Evolutionary conservation across 2,329 filamentous ascomycete species (phyloP).

Genomic region (Colletotrichum graminicola): DNA sequence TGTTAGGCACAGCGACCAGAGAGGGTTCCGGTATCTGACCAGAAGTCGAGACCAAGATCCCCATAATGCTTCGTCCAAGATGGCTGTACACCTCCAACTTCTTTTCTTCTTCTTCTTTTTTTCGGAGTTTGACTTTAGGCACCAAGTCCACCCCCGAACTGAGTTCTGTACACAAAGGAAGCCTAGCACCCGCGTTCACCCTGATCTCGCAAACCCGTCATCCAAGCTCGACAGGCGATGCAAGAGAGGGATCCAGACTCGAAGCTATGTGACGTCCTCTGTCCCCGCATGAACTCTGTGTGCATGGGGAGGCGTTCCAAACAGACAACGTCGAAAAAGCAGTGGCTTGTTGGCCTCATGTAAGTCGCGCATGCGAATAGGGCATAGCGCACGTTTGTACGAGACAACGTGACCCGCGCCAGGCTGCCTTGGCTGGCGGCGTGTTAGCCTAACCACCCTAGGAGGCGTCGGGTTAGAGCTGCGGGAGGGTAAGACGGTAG

Average conservation of each 20-base stretch:
- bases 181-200: background rate
- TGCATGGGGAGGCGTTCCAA: background rate
- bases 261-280: conserved; percentile 1
- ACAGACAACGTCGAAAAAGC: conserved; percentile 5
- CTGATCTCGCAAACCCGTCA: background rate
- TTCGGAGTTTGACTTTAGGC: background rate
- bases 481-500: background rate
- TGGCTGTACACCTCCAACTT: background rate
- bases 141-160: too few relatives aligned
- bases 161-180: background rate
- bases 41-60: background rate
- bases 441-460: conserved; percentile 32
- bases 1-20: too few relatives aligned
- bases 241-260: background rate
- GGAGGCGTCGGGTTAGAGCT: conserved; percentile 12
- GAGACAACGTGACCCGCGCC: background rate
- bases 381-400: background rate
- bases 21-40: background rate
- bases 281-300: background rate
- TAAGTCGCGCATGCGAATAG: conserved; percentile 13
- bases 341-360: background rate
- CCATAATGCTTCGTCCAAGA: background rate
- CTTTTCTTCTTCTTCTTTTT: too few relatives aligned
- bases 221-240: background rate
- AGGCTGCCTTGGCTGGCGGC: conserved; percentile 35